Evolutionary conservation across 176 grass and related monocot genomes (phyloP).

Genomic region (Aegilops sharonensis): DNA sequence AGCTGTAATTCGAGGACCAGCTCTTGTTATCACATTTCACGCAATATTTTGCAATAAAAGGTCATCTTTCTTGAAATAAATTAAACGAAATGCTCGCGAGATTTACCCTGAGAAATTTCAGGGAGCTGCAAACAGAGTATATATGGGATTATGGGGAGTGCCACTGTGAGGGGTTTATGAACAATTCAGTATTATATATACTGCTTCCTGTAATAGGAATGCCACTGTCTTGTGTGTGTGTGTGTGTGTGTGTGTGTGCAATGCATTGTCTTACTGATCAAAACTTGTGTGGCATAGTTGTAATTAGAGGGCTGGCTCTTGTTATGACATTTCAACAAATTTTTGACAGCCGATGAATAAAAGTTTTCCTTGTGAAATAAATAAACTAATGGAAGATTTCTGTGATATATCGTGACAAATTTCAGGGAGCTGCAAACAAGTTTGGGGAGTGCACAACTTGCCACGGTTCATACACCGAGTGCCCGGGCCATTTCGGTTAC

Average conservation of each 20-base stretch:
- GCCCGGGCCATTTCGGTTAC: conserved; percentile 93
- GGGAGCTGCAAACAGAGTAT: neutral
- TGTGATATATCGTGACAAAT: neutral
- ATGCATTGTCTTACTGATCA: neutral
- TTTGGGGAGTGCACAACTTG: conserved; percentile 60
- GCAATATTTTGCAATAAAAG: no score
- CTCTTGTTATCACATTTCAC: neutral
- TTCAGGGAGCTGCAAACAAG: conserved; percentile 80
- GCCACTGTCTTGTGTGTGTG: neutral
- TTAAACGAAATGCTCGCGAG: no score
- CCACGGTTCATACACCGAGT: conserved; percentile 59
- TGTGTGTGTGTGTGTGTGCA: neutral
- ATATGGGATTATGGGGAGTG: no score
- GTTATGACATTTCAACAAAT: conserved; percentile 9
- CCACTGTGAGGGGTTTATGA: no score
- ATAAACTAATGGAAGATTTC: no score
- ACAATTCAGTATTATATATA: neutral
- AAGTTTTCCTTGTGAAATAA: neutral
- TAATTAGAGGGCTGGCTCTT: neutral
- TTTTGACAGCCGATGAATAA: neutral
- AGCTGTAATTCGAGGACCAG: neutral
- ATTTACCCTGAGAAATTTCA: neutral
- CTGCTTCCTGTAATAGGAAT: neutral
- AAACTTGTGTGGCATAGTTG: neutral
- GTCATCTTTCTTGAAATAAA: no score